Percentiles rank a stretch among this genome's conserved stretches.
These are phyloP conservation scores for Moesziomyces globuligerus DNA, from an alignment of 1,284 basidiomycete genomes.

Conservation along the genomic window DNA sequence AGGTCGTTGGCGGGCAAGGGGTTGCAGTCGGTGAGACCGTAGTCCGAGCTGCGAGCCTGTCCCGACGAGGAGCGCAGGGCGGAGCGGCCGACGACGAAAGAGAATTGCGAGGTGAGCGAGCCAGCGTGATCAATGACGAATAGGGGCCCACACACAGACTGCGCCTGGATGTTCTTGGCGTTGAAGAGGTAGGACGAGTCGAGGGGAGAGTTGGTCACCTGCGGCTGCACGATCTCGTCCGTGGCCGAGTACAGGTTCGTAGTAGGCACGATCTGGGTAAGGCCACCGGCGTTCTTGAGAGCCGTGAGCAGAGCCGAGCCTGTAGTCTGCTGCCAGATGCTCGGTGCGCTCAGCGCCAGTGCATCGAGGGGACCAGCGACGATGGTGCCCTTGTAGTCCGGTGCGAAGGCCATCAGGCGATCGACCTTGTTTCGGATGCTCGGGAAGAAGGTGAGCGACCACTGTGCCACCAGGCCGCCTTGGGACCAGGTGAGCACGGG, in stretches of 20 bases:
- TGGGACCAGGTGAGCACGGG: constrained; percentile 45
- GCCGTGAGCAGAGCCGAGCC: constrained; percentile 22
- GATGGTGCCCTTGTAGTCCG: constrained; percentile 40
- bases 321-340: constrained; percentile 40
- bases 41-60: constrained; percentile 16
- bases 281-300: constrained; percentile 33
- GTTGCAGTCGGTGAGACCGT: constrained; percentile 23
- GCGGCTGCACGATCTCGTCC: constrained; percentile 40
- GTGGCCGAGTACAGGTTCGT: constrained; percentile 35
- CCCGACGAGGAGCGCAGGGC: constrained; percentile 8
- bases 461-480: constrained; percentile 28
- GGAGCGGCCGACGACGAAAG: constrained; percentile 24
- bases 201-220: constrained; percentile 6
- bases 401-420: constrained; percentile 34
- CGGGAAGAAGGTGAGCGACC: constrained; percentile 42
- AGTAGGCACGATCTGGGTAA: constrained; percentile 32
- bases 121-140: constrained; percentile 33
- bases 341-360: not conserved
- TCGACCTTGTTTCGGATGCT: constrained; percentile 17
- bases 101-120: constrained; percentile 24
- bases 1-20: constrained; percentile 14
- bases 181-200: constrained; percentile 25
- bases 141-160: constrained; percentile 13
- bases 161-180: constrained; percentile 36
- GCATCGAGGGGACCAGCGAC: constrained; percentile 10